phyloP scores from a whole-genome alignment of 805 yeast genomes.

The Ogataea henricii region DNA sequence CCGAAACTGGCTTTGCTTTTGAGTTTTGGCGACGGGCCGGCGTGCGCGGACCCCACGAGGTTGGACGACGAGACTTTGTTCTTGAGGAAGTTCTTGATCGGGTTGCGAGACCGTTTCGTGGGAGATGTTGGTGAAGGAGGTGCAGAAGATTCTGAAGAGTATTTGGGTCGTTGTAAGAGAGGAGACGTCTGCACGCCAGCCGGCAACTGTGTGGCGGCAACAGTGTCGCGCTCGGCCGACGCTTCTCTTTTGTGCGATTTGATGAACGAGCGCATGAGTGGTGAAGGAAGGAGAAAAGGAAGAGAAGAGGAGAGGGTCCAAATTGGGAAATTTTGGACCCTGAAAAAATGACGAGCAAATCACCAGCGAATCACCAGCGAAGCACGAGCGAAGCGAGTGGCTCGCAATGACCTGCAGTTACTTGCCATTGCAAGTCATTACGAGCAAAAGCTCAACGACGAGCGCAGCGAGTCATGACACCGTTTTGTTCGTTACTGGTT shows the following conservation, averaged over 20 bases:
- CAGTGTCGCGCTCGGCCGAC: constrained; percentile 13
- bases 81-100: constrained; percentile 30
- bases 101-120: constrained; percentile 23
- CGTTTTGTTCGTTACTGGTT: too few relatives aligned
- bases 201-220: constrained; percentile 7
- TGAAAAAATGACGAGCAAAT: not conserved
- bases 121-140: constrained; percentile 23
- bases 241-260: constrained; percentile 32
- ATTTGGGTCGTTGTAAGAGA: constrained; percentile 15
- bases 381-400: not conserved
- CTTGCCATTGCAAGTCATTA: not conserved
- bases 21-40: constrained; percentile 13
- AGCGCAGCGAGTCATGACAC: too few relatives aligned
- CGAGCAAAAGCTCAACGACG: too few relatives aligned
- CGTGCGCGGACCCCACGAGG: constrained; percentile 7
- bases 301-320: not conserved
- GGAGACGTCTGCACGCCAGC: constrained; percentile 7
- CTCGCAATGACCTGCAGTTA: not conserved
- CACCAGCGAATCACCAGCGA: too few relatives aligned
- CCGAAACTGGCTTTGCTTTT: constrained; percentile 19
- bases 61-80: constrained; percentile 27
- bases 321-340: not conserved
- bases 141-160: constrained; percentile 2
- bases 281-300: not conserved
- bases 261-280: constrained; percentile 34